phyloP scores from a whole-genome alignment of 495 filamentous ascomycete species.

The Ramalina intermedia region DNA sequence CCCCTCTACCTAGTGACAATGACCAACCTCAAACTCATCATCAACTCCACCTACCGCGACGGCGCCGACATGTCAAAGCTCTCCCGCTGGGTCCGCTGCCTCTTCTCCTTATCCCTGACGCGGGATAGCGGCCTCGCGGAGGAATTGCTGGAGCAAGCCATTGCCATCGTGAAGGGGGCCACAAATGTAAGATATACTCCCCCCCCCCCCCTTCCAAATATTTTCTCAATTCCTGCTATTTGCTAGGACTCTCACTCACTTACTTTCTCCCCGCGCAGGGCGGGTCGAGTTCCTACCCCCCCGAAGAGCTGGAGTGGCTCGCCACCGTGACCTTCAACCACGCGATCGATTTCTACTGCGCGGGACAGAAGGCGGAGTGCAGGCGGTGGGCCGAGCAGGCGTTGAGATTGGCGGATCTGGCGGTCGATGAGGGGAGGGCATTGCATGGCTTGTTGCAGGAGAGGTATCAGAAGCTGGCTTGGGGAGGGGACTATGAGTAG shows the following conservation, averaged over 20 bases:
- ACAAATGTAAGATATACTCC: slow-evolving; percentile 2
- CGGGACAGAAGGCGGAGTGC: slow-evolving; percentile 38
- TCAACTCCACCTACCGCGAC: slow-evolving; percentile 48
- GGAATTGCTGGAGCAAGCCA: slow-evolving; percentile 42
- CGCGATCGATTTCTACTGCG: slow-evolving; percentile 55
- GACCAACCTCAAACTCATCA: slow-evolving; percentile 36
- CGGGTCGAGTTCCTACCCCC: slow-evolving; percentile 39
- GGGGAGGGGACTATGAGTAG: slow-evolving; percentile 16
- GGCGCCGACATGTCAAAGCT: slow-evolving; percentile 38
- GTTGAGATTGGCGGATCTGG: slow-evolving; percentile 43
- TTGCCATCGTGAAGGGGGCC: slow-evolving; percentile 30
- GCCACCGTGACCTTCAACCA: slow-evolving; percentile 60
- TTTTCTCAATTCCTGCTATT: background rate
- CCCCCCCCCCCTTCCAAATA: background rate
- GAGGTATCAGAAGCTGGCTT: slow-evolving; percentile 37
- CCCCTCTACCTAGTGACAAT: slow-evolving; percentile 21
- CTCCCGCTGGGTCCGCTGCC: slow-evolving; percentile 56
- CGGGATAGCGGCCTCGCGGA: slow-evolving; percentile 27
- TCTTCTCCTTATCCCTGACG: slow-evolving; percentile 50
- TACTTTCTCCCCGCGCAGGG: slow-evolving; percentile 3
- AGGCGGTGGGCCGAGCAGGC: slow-evolving; percentile 53
- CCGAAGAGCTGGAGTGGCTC: slow-evolving; percentile 65
- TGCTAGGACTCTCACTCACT: background rate
- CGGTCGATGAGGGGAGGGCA: slow-evolving; percentile 29
- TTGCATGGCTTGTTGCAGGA: slow-evolving; percentile 38